phyloP scores from a whole-genome alignment of 2,329 filamentous ascomycete genomes.

The Colletotrichum liaoningense region DNA sequence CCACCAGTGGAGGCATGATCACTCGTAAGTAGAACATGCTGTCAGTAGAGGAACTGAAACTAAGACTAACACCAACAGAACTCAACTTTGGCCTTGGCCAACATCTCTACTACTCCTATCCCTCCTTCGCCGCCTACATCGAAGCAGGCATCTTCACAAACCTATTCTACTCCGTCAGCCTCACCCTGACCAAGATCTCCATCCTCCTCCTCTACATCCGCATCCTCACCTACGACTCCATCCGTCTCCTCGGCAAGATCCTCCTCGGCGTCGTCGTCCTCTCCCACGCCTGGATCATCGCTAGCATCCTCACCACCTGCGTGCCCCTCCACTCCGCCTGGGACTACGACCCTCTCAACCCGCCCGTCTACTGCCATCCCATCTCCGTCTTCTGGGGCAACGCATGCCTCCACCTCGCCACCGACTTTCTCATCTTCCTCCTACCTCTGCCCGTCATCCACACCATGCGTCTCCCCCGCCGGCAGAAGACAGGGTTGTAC shows the following conservation, averaged over 20 bases:
- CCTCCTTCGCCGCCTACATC: constrained; percentile 15
- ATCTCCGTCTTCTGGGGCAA: constrained; percentile 40
- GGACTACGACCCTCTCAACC: constrained; percentile 25
- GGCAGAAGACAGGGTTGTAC: constrained; percentile 52
- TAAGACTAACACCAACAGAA: constrained; percentile 19
- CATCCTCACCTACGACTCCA: constrained; percentile 39
- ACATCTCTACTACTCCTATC: constrained; percentile 20
- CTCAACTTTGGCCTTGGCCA: constrained; percentile 30
- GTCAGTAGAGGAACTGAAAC: too few relatives aligned
- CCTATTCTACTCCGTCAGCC: constrained; percentile 36
- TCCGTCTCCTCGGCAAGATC: constrained; percentile 41
- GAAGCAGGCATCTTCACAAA: constrained; percentile 30
- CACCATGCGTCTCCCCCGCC: constrained; percentile 52
- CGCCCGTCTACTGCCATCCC: constrained; percentile 32
- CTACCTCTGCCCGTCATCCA: constrained; percentile 56
- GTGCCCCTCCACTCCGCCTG: constrained; percentile 37
- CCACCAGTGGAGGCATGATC: constrained; percentile 34
- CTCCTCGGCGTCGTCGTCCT: constrained; percentile 35
- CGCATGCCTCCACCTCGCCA: constrained; percentile 39
- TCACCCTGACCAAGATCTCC: constrained; percentile 39
- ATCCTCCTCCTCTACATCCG: constrained; percentile 41
- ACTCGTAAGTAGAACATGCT: constrained; percentile 7
- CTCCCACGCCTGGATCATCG: constrained; percentile 39
- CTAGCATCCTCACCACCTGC: constrained; percentile 39
- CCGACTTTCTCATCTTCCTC: constrained; percentile 42